Percentiles rank a stretch among this genome's conserved stretches.
phyloP scores from a whole-genome alignment of 2,329 filamentous ascomycete species.

The Pyricularia pennisetigena region DNA sequence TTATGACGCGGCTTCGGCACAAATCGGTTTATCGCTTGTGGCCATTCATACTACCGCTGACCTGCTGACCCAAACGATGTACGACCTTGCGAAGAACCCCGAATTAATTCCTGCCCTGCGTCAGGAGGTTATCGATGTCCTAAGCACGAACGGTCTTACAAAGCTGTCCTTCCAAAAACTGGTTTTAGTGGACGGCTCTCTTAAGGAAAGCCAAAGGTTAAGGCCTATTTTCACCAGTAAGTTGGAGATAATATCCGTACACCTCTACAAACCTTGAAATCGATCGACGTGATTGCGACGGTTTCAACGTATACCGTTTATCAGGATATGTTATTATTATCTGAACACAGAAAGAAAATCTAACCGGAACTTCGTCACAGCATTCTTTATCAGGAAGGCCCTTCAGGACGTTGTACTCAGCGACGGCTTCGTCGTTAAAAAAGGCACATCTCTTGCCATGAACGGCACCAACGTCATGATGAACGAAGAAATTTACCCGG shows the following conservation, averaged over 20 bases:
- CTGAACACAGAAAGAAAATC: no score
- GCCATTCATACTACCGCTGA: neutral
- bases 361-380: no score
- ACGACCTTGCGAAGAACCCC: neutral
- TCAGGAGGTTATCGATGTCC: neutral
- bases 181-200: constrained; percentile 21
- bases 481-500: neutral
- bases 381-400: neutral
- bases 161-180: constrained; percentile 10
- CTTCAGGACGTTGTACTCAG: neutral
- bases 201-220: constrained; percentile 23
- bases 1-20: neutral
- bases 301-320: no score
- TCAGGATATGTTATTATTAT: no score
- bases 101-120: neutral
- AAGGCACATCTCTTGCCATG: neutral
- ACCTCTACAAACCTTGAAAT: no score
- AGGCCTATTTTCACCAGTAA: neutral
- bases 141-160: neutral
- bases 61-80: neutral
- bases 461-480: neutral
- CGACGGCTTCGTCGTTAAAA: neutral
- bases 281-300: no score
- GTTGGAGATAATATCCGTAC: neutral
- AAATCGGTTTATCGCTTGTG: neutral